These are phyloP conservation scores for Staphylotrichum longicolle DNA, from an alignment of 495 filamentous ascomycete genomes.

Conservation along the genomic window DNA sequence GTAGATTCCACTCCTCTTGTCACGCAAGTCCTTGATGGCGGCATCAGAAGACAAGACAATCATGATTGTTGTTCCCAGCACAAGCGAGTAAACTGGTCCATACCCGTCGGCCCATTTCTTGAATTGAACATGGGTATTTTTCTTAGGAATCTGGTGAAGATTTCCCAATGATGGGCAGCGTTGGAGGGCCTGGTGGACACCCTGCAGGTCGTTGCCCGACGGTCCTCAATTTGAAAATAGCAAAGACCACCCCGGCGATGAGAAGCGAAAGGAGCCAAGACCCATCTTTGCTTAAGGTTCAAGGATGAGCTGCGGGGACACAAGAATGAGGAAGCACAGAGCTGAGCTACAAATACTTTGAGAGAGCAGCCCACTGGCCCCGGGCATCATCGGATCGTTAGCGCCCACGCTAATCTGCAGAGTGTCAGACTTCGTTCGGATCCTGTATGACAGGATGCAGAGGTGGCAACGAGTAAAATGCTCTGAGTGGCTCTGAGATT, in stretches of 20 bases:
- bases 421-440: too few relatives aligned
- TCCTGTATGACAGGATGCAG: too few relatives aligned
- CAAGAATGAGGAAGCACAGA: too few relatives aligned
- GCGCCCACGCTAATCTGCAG: too few relatives aligned
- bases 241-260: background rate
- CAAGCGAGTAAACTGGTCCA: background rate
- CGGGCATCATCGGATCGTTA: too few relatives aligned
- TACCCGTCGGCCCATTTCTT: slow-evolving; percentile 1
- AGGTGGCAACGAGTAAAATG: too few relatives aligned
- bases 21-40: background rate
- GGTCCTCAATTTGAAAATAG: background rate
- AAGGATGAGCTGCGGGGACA: too few relatives aligned
- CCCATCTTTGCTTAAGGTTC: too few relatives aligned
- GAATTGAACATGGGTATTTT: background rate
- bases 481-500: too few relatives aligned
- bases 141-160: background rate
- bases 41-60: background rate
- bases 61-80: background rate
- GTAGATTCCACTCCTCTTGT: background rate
- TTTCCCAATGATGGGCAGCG: background rate
- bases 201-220: background rate
- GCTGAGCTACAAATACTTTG: too few relatives aligned
- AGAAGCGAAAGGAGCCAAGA: background rate
- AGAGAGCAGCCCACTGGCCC: too few relatives aligned
- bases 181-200: background rate